Evolutionary conservation across 1,284 basidiomycete species (phyloP).

Genomic region (Ustilago trichophora): DNA sequence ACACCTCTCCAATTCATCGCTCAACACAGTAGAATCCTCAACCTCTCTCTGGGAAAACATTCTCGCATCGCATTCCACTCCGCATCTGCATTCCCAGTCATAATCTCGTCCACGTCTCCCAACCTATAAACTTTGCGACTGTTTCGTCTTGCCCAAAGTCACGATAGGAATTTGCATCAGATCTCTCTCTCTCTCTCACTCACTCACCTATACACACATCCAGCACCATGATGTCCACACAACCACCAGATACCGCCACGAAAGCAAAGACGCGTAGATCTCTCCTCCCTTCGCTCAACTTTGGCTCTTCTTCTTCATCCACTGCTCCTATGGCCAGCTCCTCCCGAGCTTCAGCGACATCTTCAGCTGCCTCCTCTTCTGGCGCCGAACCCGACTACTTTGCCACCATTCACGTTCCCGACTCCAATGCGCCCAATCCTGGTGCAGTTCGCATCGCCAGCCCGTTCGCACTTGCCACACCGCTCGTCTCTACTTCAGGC

Average conservation of each 20-base stretch:
- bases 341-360: constrained; percentile 2
- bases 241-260: constrained; percentile 23
- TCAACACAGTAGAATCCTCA: constrained; percentile 2
- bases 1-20: not conserved
- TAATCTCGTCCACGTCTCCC: too few relatives aligned
- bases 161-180: too few relatives aligned
- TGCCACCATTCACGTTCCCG: constrained; percentile 31
- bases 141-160: too few relatives aligned
- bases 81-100: too few relatives aligned
- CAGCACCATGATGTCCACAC: constrained; percentile 26
- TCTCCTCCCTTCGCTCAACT: constrained; percentile 27
- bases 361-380: constrained; percentile 7
- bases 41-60: not conserved
- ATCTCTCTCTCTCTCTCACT: not conserved
- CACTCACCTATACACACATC: not conserved
- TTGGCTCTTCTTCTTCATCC: constrained; percentile 21
- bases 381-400: constrained; percentile 39
- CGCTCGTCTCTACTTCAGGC: constrained; percentile 24
- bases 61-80: not conserved
- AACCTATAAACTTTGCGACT: too few relatives aligned
- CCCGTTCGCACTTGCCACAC: constrained; percentile 36
- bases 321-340: constrained; percentile 4
- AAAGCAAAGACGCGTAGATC: constrained; percentile 33
- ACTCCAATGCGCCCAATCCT: constrained; percentile 10
- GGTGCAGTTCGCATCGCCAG: constrained; percentile 35